A percentile compares a stretch with the other conserved stretches of the same genome.
These are phyloP conservation scores for Penicillium alfredii DNA, from an alignment of 495 filamentous ascomycete species.

Conservation along the genomic window DNA sequence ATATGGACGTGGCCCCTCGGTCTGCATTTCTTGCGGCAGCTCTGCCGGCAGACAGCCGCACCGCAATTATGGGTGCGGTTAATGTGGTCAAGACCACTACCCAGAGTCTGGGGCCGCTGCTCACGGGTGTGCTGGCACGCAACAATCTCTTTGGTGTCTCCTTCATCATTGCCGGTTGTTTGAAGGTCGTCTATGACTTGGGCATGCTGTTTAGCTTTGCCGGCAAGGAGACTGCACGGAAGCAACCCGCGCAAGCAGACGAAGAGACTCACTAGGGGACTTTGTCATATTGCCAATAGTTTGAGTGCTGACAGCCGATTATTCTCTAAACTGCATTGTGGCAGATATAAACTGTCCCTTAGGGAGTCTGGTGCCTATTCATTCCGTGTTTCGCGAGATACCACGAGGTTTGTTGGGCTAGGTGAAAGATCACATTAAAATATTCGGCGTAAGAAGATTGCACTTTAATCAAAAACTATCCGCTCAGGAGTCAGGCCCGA, in stretches of 20 bases:
- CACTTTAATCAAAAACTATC: too few species aligned
- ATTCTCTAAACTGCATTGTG: too few species aligned
- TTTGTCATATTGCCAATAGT: too few species aligned
- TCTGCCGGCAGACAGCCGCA: slow-evolving; percentile 66
- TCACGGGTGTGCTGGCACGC: slow-evolving; percentile 64
- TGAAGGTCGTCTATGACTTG: slow-evolving; percentile 69
- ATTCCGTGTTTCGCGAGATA: too few species aligned
- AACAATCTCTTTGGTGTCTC: slow-evolving; percentile 60
- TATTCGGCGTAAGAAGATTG: too few species aligned
- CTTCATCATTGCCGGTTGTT: slow-evolving; percentile 63
- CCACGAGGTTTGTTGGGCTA: too few species aligned
- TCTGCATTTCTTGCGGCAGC: slow-evolving; percentile 72
- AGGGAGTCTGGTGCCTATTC: too few species aligned
- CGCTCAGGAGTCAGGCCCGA: too few species aligned
- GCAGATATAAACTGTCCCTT: too few species aligned
- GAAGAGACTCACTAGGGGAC: too few species aligned
- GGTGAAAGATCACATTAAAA: too few species aligned
- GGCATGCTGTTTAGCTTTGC: slow-evolving; percentile 65
- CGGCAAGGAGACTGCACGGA: slow-evolving; percentile 28
- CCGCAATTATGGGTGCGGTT: slow-evolving; percentile 68
- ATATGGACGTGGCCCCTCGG: slow-evolving; percentile 78
- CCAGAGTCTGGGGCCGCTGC: slow-evolving; percentile 56
- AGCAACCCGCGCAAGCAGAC: slow-evolving; percentile 10
- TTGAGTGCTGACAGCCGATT: too few species aligned
- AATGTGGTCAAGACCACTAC: slow-evolving; percentile 61